These are phyloP conservation scores for Barbarea vulgaris DNA, from an alignment of 345 rosid genomes.

Conservation along the genomic window DNA sequence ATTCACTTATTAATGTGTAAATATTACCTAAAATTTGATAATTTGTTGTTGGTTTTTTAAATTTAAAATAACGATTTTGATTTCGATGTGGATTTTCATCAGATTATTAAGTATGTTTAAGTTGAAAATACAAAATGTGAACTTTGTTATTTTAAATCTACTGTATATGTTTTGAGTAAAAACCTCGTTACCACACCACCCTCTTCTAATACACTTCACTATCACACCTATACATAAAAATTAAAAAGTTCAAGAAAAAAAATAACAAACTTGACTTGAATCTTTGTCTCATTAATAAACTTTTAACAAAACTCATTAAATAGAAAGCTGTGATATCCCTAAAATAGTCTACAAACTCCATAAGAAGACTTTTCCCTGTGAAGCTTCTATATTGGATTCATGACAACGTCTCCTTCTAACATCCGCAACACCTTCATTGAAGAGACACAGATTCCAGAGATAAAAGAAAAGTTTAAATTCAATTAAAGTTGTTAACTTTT, in stretches of 20 bases:
- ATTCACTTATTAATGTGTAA: too few species aligned
- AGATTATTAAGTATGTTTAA: too few species aligned
- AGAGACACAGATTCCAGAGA: constrained; percentile 7
- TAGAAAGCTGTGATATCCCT: constrained; percentile 17
- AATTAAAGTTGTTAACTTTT: neutral
- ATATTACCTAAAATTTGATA: too few species aligned
- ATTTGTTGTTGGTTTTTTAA: too few species aligned
- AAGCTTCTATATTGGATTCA: constrained; percentile 43
- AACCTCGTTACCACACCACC: neutral
- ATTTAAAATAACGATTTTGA: too few species aligned
- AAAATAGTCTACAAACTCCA: constrained; percentile 29
- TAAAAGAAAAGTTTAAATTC: neutral
- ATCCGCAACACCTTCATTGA: constrained; percentile 76
- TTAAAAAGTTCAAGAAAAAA: neutral
- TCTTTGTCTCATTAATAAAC: constrained; percentile 16
- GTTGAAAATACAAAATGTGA: too few species aligned
- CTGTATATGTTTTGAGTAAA: too few species aligned
- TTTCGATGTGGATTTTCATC: too few species aligned
- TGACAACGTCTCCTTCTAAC: constrained; percentile 67
- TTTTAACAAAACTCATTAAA: constrained; percentile 7
- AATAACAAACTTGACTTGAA: constrained; percentile 16
- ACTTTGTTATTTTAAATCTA: too few species aligned
- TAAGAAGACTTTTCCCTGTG: neutral
- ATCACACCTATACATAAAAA: constrained; percentile 5
- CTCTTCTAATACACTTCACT: neutral